Evolutionary conservation across 345 rosid genomes (phyloP).

Genomic region (Eutrema heterophyllum): DNA sequence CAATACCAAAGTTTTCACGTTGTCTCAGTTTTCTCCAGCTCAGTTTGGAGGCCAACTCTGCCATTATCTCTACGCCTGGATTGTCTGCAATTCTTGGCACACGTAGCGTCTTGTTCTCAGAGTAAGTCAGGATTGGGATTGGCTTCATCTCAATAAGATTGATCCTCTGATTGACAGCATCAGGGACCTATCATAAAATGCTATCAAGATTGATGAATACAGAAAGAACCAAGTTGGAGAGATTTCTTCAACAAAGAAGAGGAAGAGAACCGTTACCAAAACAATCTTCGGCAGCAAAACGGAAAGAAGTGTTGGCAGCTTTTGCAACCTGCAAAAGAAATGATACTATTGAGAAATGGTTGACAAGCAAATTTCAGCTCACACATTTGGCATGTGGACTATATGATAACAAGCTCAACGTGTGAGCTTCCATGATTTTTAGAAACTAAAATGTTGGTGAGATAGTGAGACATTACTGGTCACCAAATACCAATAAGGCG

Average conservation of each 20-base stretch:
- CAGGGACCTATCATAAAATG: conserved; percentile 51
- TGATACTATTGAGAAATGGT: neutral
- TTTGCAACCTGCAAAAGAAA: conserved; percentile 39
- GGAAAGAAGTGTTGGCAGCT: conserved; percentile 45
- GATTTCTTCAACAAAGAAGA: neutral
- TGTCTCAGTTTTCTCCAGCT: conserved; percentile 44
- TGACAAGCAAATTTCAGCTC: neutral
- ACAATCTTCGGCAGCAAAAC: conserved; percentile 59
- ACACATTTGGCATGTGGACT: neutral
- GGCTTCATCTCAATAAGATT: conserved; percentile 26
- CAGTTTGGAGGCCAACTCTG: conserved; percentile 47
- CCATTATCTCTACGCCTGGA: conserved; percentile 42
- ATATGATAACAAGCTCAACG: neutral
- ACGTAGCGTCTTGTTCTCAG: conserved; percentile 44
- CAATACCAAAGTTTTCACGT: conserved; percentile 30
- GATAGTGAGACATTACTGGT: neutral
- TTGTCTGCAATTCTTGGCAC: conserved; percentile 37
- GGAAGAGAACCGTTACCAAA: conserved; percentile 40
- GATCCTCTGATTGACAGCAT: conserved; percentile 39
- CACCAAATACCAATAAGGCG: neutral
- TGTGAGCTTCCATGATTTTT: neutral
- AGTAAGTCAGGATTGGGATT: conserved; percentile 33
- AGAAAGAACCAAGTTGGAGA: neutral
- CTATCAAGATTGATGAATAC: neutral
- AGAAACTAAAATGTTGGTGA: neutral